Evolutionary conservation across 1,284 basidiomycete species (phyloP), one percentile per base, ranked within the genome.

Genomic region (Leccinum angustisporum): DNA sequence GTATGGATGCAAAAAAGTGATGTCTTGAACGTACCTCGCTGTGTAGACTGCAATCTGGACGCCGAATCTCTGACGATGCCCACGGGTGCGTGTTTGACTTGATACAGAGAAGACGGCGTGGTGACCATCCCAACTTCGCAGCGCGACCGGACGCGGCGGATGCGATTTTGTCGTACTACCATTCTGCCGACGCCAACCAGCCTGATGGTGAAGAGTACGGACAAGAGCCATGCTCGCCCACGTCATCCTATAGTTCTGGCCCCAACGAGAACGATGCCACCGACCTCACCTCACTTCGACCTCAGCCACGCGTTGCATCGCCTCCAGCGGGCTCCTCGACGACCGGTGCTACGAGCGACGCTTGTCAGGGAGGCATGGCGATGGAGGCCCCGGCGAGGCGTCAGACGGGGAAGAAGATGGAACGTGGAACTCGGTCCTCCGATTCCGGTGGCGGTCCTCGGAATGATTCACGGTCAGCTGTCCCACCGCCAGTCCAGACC

Each of bases 401-500:
- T 59, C 64, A 43, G 67, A 65, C 72, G 70, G 62, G 70, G 64
- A 68, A 66, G 50, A 9, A 56, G 57, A 78, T 68, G 59, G 72
- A 54, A 63, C 72, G 61, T 69, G 65, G 56, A 64, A 71, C 43
- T 54, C 57, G 70, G 65, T 58, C 52, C 33, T 68, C 68, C 68
- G 61, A 68, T 65, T 66, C 69, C 70, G 60, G 65, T 67, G 70
- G 71, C 67, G 63, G 67, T 65, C 62, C 68, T 34, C 68, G 70
- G 9, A 68, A 70, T 57, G 66, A 70, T 38, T 63, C 81, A 59
- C 77, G 77, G 54, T 76, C 81, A 25, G 75, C 89, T 64, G 84
- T 88, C 61, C 85, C 86, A 60, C 88, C 86, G 59, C 85, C 86
- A 57, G 88, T 90, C 74, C 83, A 83, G 67, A 80, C 82, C n/a